Percentiles rank a stretch among this genome's conserved stretches.
phyloP scores from a whole-genome alignment of 805 yeast species.

The Candida xyloterini region DNA sequence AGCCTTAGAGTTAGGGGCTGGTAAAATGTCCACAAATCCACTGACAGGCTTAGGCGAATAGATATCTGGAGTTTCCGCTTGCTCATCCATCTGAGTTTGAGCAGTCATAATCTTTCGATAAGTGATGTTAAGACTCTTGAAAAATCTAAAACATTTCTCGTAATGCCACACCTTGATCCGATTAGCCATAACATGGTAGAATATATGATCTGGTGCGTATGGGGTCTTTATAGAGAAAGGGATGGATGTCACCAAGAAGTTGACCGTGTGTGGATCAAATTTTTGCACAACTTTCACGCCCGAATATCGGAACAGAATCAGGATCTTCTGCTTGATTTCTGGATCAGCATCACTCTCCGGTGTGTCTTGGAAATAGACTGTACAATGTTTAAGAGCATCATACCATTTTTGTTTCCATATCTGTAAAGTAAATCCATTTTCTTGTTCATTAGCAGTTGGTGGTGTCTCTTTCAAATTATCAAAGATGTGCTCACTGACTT shows the following conservation, averaged over 20 bases:
- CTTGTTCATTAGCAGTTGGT: conserved; percentile 32
- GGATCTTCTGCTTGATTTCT: conserved; percentile 39
- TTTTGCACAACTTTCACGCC: conserved; percentile 45
- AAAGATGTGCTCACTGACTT: conserved; percentile 24
- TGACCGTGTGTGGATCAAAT: conserved; percentile 42
- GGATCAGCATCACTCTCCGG: conserved; percentile 36
- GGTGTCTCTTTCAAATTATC: conserved; percentile 36
- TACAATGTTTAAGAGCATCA: conserved; percentile 43
- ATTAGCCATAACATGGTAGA: conserved; percentile 41
- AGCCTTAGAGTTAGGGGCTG: conserved; percentile 17
- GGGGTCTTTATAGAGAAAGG: conserved; percentile 35
- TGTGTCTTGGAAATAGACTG: conserved; percentile 47
- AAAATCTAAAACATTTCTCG: conserved; percentile 54
- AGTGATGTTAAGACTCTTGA: conserved; percentile 46
- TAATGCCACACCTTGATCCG: conserved; percentile 59
- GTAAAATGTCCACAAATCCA: conserved; percentile 22
- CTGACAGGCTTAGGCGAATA: conserved; percentile 8
- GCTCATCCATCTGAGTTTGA: conserved; percentile 14
- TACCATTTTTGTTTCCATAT: conserved; percentile 55
- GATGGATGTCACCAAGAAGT: conserved; percentile 49
- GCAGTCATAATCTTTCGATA: conserved; percentile 35
- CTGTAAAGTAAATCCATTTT: conserved; percentile 42
- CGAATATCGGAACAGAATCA: conserved; percentile 43
- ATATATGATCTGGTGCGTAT: conserved; percentile 45
- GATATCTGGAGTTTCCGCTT: conserved; percentile 3